A percentile compares a stretch with the other conserved stretches of the same genome.
Conservation (phyloP, 768 basidiomycete genomes). For the Filobasidium floriforme region DNA sequence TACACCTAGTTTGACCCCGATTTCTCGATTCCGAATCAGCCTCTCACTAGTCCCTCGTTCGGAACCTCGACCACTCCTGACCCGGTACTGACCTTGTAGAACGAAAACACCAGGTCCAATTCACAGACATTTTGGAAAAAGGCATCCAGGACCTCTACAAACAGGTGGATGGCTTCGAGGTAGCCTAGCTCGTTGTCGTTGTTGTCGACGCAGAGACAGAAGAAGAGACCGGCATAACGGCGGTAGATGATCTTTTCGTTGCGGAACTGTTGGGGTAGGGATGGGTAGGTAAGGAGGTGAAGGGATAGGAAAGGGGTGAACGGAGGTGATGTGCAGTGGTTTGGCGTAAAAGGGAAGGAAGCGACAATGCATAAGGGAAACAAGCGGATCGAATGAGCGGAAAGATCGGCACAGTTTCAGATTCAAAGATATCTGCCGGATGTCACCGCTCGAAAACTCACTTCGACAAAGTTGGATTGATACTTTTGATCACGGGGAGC, state of each 20-base stretch:
- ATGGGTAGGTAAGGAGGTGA: background rate
- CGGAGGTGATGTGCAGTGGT: constrained; percentile 11
- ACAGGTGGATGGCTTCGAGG: constrained; percentile 93
- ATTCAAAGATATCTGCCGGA: too few relatives aligned
- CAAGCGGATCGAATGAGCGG: constrained; percentile 8
- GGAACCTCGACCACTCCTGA: too few relatives aligned
- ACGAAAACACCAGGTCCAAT: constrained; percentile 95
- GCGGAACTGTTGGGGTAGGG: constrained; percentile 60
- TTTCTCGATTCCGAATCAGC: too few relatives aligned
- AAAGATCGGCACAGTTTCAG: background rate
- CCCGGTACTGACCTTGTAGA: constrained; percentile 67
- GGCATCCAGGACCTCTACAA: constrained; percentile 92
- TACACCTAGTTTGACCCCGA: constrained; percentile 60
- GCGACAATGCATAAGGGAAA: background rate
- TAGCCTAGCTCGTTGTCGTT: constrained; percentile 98
- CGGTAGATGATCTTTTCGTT: constrained; percentile 97
- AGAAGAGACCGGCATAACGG: constrained; percentile 94
- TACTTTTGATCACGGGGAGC: constrained; percentile 98
- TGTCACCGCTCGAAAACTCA: too few relatives aligned
- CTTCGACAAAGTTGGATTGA: constrained; percentile 98
- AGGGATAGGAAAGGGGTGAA: background rate
- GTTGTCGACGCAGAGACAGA: constrained; percentile 93
- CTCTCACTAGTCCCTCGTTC: too few relatives aligned
- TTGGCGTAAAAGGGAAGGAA: background rate
- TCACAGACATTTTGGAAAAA: constrained; percentile 99